Evolutionary conservation across 192 early-diverging fungal genomes (phyloP).

Genomic region (Umbelopsis ramanniana): DNA sequence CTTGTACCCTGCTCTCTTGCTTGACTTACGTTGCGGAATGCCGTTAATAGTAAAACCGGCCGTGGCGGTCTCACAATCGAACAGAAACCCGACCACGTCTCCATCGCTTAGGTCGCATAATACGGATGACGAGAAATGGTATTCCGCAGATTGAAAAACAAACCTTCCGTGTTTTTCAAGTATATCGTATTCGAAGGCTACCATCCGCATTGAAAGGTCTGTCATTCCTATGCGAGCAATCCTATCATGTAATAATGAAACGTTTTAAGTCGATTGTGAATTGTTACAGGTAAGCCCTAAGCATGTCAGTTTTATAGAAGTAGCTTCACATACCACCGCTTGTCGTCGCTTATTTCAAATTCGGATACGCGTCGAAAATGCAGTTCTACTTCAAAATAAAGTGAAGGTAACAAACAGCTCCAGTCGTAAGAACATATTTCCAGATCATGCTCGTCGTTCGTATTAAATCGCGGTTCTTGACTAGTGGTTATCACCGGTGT

Average conservation of each 20-base stretch:
- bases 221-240: conserved; percentile 19
- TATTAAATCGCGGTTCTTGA: background rate
- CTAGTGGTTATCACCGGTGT: background rate
- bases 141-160: conserved; percentile 4
- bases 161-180: background rate
- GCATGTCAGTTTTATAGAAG: background rate
- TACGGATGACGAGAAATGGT: conserved; percentile 6
- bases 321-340: background rate
- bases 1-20: background rate
- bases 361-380: background rate
- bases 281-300: no score
- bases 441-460: background rate
- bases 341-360: background rate
- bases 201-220: conserved; percentile 1
- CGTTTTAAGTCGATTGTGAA: no score
- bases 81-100: conserved; percentile 28
- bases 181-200: background rate
- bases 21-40: conserved; percentile 21
- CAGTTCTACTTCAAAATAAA: conserved; percentile 35
- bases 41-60: conserved; percentile 33
- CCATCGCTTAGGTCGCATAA: conserved; percentile 23
- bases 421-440: background rate
- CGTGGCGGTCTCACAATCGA: background rate
- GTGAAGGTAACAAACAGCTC: background rate
- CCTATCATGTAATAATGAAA: background rate